These are phyloP conservation scores for Galerina sulciceps DNA, from an alignment of 768 basidiomycete genomes.

Conservation along the genomic window DNA sequence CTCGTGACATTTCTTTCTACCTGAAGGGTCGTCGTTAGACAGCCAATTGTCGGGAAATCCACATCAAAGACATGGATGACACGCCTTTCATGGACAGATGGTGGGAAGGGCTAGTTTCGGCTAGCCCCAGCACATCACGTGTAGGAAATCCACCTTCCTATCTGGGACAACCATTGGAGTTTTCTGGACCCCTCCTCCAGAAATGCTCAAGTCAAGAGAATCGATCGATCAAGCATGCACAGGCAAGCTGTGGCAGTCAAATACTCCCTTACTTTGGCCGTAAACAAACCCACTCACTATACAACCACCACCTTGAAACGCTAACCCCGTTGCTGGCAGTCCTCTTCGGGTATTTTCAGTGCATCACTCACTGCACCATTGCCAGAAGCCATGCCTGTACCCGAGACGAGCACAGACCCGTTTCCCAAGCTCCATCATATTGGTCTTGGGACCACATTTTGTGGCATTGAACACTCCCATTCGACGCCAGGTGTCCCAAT, in stretches of 20 bases:
- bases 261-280: conserved; percentile 4
- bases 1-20: background rate
- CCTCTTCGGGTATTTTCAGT: conserved; percentile 23
- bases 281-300: conserved; percentile 15
- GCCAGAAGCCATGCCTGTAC: conserved; percentile 30
- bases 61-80: background rate
- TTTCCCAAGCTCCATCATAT: conserved; percentile 51
- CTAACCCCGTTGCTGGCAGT: conserved; percentile 2
- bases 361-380: conserved; percentile 12
- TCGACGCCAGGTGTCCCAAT: conserved; percentile 60
- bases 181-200: conserved; percentile 29
- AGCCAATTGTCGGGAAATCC: background rate
- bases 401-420: conserved; percentile 20
- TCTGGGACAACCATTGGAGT: conserved; percentile 30
- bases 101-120: conserved; percentile 14
- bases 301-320: conserved; percentile 17
- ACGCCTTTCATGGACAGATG: too few species aligned
- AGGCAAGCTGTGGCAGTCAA: conserved; percentile 16
- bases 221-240: conserved; percentile 40
- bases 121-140: conserved; percentile 14
- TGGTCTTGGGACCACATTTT: conserved; percentile 65
- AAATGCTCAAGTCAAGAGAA: conserved; percentile 25
- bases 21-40: conserved; percentile 1
- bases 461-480: conserved; percentile 62
- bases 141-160: conserved; percentile 30